phyloP scores from a whole-genome alignment of 83 land plant genomes.

The Thuja plicata region DNA sequence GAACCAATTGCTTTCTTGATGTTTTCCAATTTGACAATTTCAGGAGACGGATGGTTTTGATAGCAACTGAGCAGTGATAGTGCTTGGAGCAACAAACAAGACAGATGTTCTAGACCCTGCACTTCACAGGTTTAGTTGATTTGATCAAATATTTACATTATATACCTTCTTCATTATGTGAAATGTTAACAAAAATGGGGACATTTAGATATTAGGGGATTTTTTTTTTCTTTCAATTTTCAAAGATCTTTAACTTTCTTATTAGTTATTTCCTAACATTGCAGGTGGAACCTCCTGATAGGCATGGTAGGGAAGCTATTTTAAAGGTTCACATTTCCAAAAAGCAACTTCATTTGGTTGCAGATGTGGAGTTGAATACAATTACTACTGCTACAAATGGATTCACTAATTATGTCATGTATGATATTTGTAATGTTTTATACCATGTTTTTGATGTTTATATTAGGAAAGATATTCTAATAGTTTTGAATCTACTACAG shows the following conservation, averaged over 20 bases:
- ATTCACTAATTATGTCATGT: conserved; percentile 69
- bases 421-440: background rate
- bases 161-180: background rate
- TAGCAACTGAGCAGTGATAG: conserved; percentile 92
- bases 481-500: too few relatives aligned
- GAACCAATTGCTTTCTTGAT: conserved; percentile 48
- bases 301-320: conserved; percentile 88
- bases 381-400: conserved; percentile 92
- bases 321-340: conserved; percentile 81
- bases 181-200: background rate
- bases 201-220: background rate
- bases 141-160: conserved; percentile 95
- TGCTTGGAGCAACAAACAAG: conserved; percentile 96
- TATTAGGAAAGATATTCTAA: too few relatives aligned
- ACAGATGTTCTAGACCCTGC: conserved; percentile 98
- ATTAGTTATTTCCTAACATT: conserved; percentile 18
- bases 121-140: conserved; percentile 95
- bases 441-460: background rate
- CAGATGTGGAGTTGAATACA: conserved; percentile 73
- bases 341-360: conserved; percentile 85
- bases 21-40: conserved; percentile 8
- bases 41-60: conserved; percentile 99
- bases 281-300: conserved; percentile 95
- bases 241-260: background rate
- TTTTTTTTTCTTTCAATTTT: background rate